These are phyloP conservation scores for Trichomonas tenax DNA, from an alignment of 208 protist genomes.

Conservation along the genomic window DNA sequence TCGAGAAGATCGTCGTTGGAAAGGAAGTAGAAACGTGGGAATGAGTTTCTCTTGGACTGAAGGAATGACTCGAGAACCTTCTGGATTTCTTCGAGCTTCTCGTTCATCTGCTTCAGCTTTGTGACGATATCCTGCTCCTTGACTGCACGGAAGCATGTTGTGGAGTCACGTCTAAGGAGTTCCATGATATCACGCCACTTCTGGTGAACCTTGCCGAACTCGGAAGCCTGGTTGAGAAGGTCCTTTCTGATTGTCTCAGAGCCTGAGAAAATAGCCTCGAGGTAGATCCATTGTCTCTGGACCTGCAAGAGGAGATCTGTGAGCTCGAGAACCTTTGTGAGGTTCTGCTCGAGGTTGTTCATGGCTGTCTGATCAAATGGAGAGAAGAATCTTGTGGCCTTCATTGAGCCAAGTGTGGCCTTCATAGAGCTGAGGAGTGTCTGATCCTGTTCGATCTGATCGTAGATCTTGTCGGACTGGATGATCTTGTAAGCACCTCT, in stretches of 20 bases:
- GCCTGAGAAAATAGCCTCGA: conserved; percentile 89
- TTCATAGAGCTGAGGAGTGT: conserved; percentile 67
- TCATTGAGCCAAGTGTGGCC: conserved; percentile 35
- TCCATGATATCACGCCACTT: conserved; percentile 65
- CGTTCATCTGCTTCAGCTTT: conserved; percentile 71
- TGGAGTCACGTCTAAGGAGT: background rate
- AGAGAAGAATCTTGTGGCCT: conserved; percentile 76
- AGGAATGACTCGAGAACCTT: conserved; percentile 84
- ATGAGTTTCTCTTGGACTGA: conserved; percentile 75
- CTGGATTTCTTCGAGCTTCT: conserved; percentile 79
- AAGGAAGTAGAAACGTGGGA: conserved; percentile 91
- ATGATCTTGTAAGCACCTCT: conserved; percentile 65
- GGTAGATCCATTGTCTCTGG: conserved; percentile 82
- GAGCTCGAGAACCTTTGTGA: conserved; percentile 74
- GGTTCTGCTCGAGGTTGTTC: conserved; percentile 71
- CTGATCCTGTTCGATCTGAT: conserved; percentile 70
- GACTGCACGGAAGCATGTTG: background rate
- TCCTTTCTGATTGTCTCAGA: conserved; percentile 88
- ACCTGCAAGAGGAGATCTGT: conserved; percentile 68
- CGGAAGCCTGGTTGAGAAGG: conserved; percentile 73
- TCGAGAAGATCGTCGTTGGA: conserved; percentile 88
- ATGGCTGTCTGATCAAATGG: conserved; percentile 72
- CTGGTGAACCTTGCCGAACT: conserved; percentile 78
- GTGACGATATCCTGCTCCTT: background rate
- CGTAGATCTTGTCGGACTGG: conserved; percentile 71